phyloP scores from a whole-genome alignment of 1,284 basidiomycete genomes.

The Fomitopsis betulina region DNA sequence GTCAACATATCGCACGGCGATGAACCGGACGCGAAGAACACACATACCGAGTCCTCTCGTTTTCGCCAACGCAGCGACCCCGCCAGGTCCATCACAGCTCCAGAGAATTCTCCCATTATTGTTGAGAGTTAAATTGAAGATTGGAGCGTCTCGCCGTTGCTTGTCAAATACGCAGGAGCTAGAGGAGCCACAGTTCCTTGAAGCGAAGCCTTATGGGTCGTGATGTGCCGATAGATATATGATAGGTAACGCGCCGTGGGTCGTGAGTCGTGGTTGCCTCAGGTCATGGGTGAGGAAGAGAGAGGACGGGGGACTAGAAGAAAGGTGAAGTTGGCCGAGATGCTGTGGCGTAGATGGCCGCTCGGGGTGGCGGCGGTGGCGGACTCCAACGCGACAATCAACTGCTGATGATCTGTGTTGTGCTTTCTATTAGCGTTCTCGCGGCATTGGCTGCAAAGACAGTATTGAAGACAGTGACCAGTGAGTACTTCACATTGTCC shows the following conservation, averaged over 20 bases:
- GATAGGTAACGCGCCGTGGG: not conserved
- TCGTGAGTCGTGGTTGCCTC: not conserved
- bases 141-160: not conserved
- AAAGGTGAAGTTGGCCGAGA: not conserved
- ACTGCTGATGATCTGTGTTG: no score
- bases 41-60: constrained; percentile 23
- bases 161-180: not conserved
- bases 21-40: not conserved
- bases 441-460: no score
- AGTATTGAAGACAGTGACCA: no score
- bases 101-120: constrained; percentile 25
- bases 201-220: not conserved
- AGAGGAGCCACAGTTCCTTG: not conserved
- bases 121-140: not conserved
- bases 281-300: not conserved
- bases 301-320: not conserved
- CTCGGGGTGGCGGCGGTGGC: not conserved
- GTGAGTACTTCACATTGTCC: no score
- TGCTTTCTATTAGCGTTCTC: no score
- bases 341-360: not conserved
- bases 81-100: constrained; percentile 19
- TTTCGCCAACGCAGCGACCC: constrained; percentile 13
- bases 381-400: not conserved
- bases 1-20: not conserved
- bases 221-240: not conserved